These are phyloP conservation scores for Talaromyces sp. DNA, from an alignment of 2,329 filamentous ascomycete genomes.

Conservation along the genomic window DNA sequence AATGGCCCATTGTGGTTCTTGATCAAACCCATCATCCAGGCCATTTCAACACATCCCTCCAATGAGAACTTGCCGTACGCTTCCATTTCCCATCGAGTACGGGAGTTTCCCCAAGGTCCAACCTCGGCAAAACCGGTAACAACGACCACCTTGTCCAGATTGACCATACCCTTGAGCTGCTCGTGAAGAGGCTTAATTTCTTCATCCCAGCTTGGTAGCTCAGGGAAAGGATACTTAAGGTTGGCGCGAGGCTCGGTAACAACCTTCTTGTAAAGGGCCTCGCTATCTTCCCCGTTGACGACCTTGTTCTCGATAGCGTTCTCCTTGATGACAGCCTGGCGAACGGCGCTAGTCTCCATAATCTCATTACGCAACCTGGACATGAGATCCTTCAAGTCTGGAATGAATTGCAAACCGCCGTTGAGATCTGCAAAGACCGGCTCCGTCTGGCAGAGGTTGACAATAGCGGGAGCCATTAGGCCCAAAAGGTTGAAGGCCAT, in stretches of 20 bases:
- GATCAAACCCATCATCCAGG: constrained; percentile 99
- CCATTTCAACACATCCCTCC: constrained; percentile 98
- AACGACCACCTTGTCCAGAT: constrained; percentile 95
- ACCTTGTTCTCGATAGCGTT: constrained; percentile 95
- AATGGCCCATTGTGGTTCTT: constrained; percentile 96
- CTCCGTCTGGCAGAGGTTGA: constrained; percentile 91
- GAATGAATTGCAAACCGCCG: constrained; percentile 95
- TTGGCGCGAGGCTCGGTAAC: constrained; percentile 91
- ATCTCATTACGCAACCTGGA: constrained; percentile 89
- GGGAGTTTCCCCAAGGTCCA: constrained; percentile 91
- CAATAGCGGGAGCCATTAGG: constrained; percentile 89
- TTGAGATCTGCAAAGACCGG: constrained; percentile 97
- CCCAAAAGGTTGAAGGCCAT: constrained; percentile 99
- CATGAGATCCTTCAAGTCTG: constrained; percentile 92
- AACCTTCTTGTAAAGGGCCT: constrained; percentile 92
- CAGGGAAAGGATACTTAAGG: constrained; percentile 95
- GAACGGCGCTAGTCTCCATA: constrained; percentile 90
- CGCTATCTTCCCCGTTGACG: constrained; percentile 88
- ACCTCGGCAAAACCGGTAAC: constrained; percentile 95
- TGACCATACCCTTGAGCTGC: constrained; percentile 93
- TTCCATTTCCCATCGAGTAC: constrained; percentile 99
- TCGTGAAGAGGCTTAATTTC: constrained; percentile 87
- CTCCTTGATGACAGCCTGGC: constrained; percentile 91
- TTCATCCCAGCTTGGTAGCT: constrained; percentile 83
- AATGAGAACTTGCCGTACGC: constrained; percentile 94